phyloP scores from a whole-genome alignment of 1,284 basidiomycete species.

The Trichosporon coremiiforme region DNA sequence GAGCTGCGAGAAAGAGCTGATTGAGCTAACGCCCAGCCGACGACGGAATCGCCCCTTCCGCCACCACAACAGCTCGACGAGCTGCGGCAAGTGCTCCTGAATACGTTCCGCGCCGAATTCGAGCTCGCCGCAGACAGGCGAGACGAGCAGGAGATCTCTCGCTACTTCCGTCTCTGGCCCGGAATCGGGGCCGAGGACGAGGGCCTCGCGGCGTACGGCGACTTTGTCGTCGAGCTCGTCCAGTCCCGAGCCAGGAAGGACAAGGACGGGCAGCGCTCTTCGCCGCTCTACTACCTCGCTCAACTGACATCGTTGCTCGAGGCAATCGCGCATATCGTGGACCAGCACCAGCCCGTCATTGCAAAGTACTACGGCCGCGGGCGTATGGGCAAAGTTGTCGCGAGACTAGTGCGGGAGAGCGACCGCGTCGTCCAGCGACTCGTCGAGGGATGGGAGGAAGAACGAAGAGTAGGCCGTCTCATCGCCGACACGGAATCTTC shows the following conservation, averaged over 20 bases:
- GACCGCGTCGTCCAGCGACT: slow-evolving; percentile 78
- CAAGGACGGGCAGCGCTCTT: slow-evolving; percentile 82
- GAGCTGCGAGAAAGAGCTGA: too few species aligned
- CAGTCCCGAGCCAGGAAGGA: slow-evolving; percentile 74
- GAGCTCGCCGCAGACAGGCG: slow-evolving; percentile 70
- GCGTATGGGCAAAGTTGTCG: slow-evolving; percentile 79
- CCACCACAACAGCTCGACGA: slow-evolving; percentile 78
- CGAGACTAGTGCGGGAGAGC: slow-evolving; percentile 77
- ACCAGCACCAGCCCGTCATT: slow-evolving; percentile 95
- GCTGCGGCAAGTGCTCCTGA: slow-evolving; percentile 73
- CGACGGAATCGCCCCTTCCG: slow-evolving; percentile 79
- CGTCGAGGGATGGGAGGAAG: slow-evolving; percentile 86
- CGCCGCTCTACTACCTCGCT: slow-evolving; percentile 83
- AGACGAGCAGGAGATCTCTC: slow-evolving; percentile 82
- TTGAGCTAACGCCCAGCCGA: slow-evolving; percentile 65
- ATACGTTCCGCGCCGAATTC: slow-evolving; percentile 77
- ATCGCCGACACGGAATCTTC: slow-evolving; percentile 56
- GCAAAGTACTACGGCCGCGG: slow-evolving; percentile 93
- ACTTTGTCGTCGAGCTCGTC: slow-evolving; percentile 89
- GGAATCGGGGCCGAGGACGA: slow-evolving; percentile 78
- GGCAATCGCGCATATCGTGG: slow-evolving; percentile 90
- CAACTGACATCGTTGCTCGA: slow-evolving; percentile 88
- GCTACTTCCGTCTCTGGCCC: slow-evolving; percentile 97
- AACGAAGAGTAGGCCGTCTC: slow-evolving; percentile 61
- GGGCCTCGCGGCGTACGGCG: slow-evolving; percentile 89